phyloP scores from a whole-genome alignment of 257 asterid species.

The Fraxinus anomala region DNA sequence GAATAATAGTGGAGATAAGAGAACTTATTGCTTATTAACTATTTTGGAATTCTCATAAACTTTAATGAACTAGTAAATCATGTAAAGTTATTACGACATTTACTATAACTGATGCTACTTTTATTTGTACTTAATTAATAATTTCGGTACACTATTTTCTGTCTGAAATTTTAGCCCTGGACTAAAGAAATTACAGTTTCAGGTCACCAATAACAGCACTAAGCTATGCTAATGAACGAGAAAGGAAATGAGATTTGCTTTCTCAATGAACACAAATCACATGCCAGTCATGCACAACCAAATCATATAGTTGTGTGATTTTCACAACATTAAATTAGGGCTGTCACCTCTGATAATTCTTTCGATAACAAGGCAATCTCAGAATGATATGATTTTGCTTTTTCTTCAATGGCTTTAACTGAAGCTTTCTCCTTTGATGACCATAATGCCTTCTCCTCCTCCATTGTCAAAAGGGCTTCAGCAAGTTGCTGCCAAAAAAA shows the following conservation, averaged over 20 bases:
- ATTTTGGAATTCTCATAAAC: not conserved
- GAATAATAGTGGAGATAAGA: not conserved
- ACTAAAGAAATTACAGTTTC: not conserved
- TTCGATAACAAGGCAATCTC: constrained; percentile 55
- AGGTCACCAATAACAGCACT: not conserved
- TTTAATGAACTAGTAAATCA: not conserved
- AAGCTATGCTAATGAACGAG: not conserved
- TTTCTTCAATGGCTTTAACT: constrained; percentile 61
- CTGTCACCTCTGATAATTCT: constrained; percentile 59
- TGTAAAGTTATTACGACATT: not conserved
- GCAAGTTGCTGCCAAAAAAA: constrained; percentile 68
- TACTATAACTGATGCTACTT: not conserved
- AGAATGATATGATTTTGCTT: constrained; percentile 44
- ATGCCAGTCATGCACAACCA: not conserved
- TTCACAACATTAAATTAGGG: not conserved
- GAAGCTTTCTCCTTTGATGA: constrained; percentile 86
- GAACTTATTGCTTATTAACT: not conserved
- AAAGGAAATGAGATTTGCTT: not conserved
- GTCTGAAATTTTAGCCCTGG: not conserved
- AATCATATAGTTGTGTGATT: too few species aligned
- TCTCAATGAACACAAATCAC: not conserved
- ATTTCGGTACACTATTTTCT: not conserved
- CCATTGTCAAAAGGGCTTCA: constrained; percentile 86
- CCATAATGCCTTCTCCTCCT: constrained; percentile 96
- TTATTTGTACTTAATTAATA: too few species aligned